Evolutionary conservation across 352 stramenopile genomes (phyloP), one percentile per base, ranked within the genome.

Genomic region (Phytophthora tentaculata): DNA sequence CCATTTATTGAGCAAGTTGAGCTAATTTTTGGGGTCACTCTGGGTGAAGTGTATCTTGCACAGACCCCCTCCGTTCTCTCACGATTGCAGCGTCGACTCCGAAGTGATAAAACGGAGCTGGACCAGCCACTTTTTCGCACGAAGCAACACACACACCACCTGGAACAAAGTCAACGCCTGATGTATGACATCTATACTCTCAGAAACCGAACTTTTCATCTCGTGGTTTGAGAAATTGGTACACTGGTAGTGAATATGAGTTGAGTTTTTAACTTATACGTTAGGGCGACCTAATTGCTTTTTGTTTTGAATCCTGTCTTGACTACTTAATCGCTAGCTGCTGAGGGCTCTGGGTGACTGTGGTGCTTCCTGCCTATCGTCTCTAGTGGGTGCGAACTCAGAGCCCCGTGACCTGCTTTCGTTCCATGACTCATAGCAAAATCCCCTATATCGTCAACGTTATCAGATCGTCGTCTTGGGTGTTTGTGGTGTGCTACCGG

Each of bases 401-500:
- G 63, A 58, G 56, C 53, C 26, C 56, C 37, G 43, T 74, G 61
- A 19, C 35, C 23, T 52, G 48, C 51, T 70, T 70, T 73, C 4
- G 59, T 51, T 19, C 45, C 29, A 52, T 73, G 62, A 29, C 53
- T 39, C 47, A 57, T 60, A 8, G 52, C 19, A 23, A 48, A 50
- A 47, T 79, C 70, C 20, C 65, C 72, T 56, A 59, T 64, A n/a
- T 80, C 74, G 32, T 78, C 69, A 41, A 59, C 69, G 53, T 83
- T 79, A 49, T 86, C 77, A 14, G 80, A 86, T 44, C 77, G 76
- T 75, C 80, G 66, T 51, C 80, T 66, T 28, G 66, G 71, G 23
- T 73, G 69, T 47, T 88, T 88, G 48, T 75, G 77, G 35, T 86
- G 76, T 10, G 80, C 69, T 26, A 83, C 43, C 0, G 80, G 80